These are phyloP conservation scores for Paecilomyces niveus DNA, from an alignment of 2,329 filamentous ascomycete genomes.

Conservation along the genomic window DNA sequence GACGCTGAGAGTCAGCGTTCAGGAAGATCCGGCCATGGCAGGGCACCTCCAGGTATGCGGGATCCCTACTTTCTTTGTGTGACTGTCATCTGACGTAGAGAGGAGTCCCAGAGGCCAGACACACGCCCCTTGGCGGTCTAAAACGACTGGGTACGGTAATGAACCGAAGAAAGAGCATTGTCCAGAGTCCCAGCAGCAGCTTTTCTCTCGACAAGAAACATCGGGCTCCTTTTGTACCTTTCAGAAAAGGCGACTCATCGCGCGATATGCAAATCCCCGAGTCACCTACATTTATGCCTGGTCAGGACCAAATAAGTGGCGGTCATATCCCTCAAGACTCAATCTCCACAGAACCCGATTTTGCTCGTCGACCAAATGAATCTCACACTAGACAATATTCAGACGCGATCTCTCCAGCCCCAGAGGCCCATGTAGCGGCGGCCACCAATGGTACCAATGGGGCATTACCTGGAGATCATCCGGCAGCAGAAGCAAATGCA, in stretches of 20 bases:
- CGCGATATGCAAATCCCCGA: slow-evolving; percentile 31
- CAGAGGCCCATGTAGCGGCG: slow-evolving; percentile 12
- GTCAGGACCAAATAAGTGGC: slow-evolving; percentile 24
- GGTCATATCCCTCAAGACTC: slow-evolving; percentile 18
- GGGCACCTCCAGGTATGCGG: slow-evolving; percentile 24
- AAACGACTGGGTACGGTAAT: slow-evolving; percentile 42
- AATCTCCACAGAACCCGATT: slow-evolving; percentile 8
- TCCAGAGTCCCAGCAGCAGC: slow-evolving; percentile 23
- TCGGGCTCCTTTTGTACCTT: slow-evolving; percentile 35
- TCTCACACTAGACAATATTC: slow-evolving; percentile 16
- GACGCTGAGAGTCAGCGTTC: slow-evolving; percentile 52
- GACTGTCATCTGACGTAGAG: slow-evolving; percentile 6
- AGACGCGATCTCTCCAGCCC: slow-evolving; percentile 12
- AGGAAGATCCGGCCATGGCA: slow-evolving; percentile 35
- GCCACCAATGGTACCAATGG: slow-evolving; percentile 21
- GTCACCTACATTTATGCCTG: slow-evolving; percentile 18
- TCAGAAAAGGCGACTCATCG: slow-evolving; percentile 34
- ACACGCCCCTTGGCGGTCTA: slow-evolving; percentile 37
- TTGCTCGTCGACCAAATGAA: slow-evolving; percentile 18
- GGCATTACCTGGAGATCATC: slow-evolving; percentile 9
- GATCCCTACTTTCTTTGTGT: slow-evolving; percentile 1
- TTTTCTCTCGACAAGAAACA: slow-evolving; percentile 33
- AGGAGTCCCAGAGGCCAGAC: slow-evolving; percentile 29
- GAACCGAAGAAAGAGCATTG: slow-evolving; percentile 39
- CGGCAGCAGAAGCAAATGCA: slow-evolving; percentile 10